Base-by-base conservation (phyloP, 2,329 filamentous ascomycete species). In the Akanthomyces dipterigenus region DNA sequence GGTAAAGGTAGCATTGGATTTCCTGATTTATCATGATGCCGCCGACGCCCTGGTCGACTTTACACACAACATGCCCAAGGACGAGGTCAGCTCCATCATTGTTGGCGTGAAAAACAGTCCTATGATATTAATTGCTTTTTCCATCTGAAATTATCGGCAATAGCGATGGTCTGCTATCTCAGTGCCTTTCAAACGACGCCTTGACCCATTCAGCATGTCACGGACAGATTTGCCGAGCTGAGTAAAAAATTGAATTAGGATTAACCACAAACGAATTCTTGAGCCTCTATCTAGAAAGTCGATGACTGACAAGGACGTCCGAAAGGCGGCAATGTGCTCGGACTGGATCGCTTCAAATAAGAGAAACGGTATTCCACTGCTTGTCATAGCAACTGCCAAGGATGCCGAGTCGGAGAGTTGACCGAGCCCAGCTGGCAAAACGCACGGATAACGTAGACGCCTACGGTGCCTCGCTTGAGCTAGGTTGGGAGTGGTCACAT, bases 161-260 rank as follows among this genome's bases (percentile, higher is more conserved):
- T 49, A n/a, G n/a, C n/a, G n/a, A n/a, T n/a, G n/a, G 67, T 68
- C 1, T 77, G 75, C 75, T 75, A 73, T 64, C 73, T 74, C 0
- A 60, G 68, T 9, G 65, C 70, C 0, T 71, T 76, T 63, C 71
- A 74, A 55, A 76, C 60, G 71, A 76, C 51, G 31, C 65, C 69
- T 0, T 68, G 68, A 24, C 68, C 76, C 6, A 65, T 77, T 20
- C 61, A 65, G 31, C 73, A 74, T 48, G 71, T 72, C 6, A 65
- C 68, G 1, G 67, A 72, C 1, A 68, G 71, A 55, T 72, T 72
- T 63, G 64, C 70, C 18, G 46, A 64, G 18, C 65, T 77, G 9
- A 70, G 68, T 54, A 43, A 63, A 18, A 63, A 69, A 12, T 66
- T 71, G 31, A 9, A 22, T 51, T 31, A 24, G 4, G 31, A 3